These are phyloP conservation scores for Dryas drummondii DNA, from an alignment of 306 rosid genomes.

Conservation along the genomic window DNA sequence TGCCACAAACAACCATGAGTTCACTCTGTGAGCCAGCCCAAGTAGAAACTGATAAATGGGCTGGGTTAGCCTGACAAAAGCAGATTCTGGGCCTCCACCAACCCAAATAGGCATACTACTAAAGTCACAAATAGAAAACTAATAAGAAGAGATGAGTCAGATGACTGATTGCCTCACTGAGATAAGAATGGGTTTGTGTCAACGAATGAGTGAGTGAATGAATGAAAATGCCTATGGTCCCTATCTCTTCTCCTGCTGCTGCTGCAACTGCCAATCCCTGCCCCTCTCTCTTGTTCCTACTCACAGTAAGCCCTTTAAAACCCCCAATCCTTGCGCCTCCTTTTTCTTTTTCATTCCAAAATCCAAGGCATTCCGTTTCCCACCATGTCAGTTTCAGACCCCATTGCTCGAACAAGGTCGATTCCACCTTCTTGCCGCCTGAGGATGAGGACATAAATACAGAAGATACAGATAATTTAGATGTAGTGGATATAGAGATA, in stretches of 20 bases:
- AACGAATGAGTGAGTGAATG: background rate
- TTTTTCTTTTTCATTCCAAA: background rate
- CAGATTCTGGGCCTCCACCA: background rate
- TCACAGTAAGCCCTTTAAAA: background rate
- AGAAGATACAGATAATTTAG: background rate
- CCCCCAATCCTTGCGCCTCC: background rate
- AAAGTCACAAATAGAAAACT: too few species aligned
- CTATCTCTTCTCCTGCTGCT: background rate
- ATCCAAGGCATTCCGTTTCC: background rate
- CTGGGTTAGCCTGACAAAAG: background rate
- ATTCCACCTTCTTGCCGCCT: constrained; percentile 15
- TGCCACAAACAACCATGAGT: too few species aligned
- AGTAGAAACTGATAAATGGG: background rate
- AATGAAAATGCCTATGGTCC: background rate
- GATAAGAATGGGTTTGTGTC: background rate
- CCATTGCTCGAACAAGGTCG: constrained; percentile 21
- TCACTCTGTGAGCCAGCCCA: too few species aligned
- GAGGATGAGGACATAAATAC: constrained; percentile 1
- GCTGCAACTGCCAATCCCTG: background rate
- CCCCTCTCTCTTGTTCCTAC: background rate
- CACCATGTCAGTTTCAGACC: background rate
- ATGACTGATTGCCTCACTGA: too few species aligned
- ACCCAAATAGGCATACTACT: background rate
- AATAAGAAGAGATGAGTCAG: too few species aligned
- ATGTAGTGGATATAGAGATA: constrained; percentile 23